Evolutionary conservation across 2,329 filamentous ascomycete genomes (phyloP).

Genomic region (Trichophyton mentagrophytes): DNA sequence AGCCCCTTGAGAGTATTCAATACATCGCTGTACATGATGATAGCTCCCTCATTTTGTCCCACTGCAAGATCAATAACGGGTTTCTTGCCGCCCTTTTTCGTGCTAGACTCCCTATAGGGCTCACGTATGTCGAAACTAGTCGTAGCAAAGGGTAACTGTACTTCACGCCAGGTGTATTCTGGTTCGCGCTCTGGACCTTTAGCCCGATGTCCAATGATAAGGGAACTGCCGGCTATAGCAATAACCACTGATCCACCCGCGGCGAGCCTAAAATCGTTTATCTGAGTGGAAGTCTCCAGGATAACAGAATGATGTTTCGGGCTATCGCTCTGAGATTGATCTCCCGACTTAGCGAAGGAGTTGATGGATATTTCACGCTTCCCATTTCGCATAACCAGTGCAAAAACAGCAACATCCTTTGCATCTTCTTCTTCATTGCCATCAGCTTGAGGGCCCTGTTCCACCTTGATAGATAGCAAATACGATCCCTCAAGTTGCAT

Average conservation of each 20-base stretch:
- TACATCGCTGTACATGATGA: slow-evolving; percentile 71
- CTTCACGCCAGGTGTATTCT: slow-evolving; percentile 42
- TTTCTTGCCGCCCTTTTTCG: neutral
- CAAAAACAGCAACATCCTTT: slow-evolving; percentile 27
- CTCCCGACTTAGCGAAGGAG: neutral
- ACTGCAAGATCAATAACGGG: slow-evolving; percentile 58
- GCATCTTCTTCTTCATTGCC: slow-evolving; percentile 16
- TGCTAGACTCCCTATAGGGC: neutral
- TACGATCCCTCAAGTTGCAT: slow-evolving; percentile 33
- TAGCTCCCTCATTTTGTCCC: slow-evolving; percentile 62
- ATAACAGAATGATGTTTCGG: slow-evolving; percentile 18
- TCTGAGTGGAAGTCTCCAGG: slow-evolving; percentile 20
- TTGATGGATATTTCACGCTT: slow-evolving; percentile 26
- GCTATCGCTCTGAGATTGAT: slow-evolving; percentile 7
- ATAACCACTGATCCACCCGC: slow-evolving; percentile 25
- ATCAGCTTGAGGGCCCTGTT: neutral
- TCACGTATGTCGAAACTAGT: slow-evolving; percentile 52
- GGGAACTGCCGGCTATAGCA: slow-evolving; percentile 27
- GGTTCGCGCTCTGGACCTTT: slow-evolving; percentile 21
- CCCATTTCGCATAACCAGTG: slow-evolving; percentile 25
- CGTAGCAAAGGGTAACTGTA: slow-evolving; percentile 48
- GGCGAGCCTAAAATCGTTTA: slow-evolving; percentile 22
- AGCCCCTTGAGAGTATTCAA: slow-evolving; percentile 41
- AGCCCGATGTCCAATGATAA: slow-evolving; percentile 49
- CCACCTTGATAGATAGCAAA: slow-evolving; percentile 19